Base-by-base conservation (phyloP, 164 flowering plant genomes). In the Dillenia turbinata region DNA sequence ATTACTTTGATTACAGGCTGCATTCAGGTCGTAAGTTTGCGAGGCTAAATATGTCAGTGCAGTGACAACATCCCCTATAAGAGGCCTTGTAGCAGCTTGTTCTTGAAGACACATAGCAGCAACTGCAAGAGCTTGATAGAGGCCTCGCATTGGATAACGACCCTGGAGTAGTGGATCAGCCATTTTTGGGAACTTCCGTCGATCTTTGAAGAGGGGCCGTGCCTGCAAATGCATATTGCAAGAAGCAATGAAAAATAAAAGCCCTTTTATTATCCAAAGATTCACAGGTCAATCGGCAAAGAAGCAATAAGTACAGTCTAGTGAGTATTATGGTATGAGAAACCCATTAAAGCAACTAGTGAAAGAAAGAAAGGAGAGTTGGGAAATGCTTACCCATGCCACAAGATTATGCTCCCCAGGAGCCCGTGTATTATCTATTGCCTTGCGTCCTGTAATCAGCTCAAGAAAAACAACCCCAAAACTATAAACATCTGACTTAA, bases 51-150 rank as follows among this genome's bases (percentile, higher is more conserved):
- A 92, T 24, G 98, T 73, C 40, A 90, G 83, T 44, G 98, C 98
- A 15, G 98, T 90, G 60, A 92, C 96, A 55, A 92, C 96, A 69
- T 92, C 98, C 48, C 93, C 94, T 47, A 90, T 92, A 10, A 88
- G 83, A 70, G 98, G 98, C 68, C 98, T 78, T 52, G 93, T 88
- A 13, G 96, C 84, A 43, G 98, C 96, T 73, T 92, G 96, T 59
- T 92, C 98, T 69, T 90, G 97, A 79, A 91, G 76, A 73, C 97
- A 91, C 97, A 89, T 87, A 47, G 92, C 93, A 15, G 97, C 94
- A 47, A 89, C 96, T 15, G 90, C 94, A 59, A 91, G 90, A 48
- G 96, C 97, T 72, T 89, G 97, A 73, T 92, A 92, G 11, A 91
- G 87, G 59, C 93, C 94, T 53, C 92, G 78, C 83, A 83, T 83